A percentile compares a stretch with the other conserved stretches of the same genome.
Evolutionary conservation across 371 early-diverging fungal species (phyloP).

Genomic region (Mortierella sp.): DNA sequence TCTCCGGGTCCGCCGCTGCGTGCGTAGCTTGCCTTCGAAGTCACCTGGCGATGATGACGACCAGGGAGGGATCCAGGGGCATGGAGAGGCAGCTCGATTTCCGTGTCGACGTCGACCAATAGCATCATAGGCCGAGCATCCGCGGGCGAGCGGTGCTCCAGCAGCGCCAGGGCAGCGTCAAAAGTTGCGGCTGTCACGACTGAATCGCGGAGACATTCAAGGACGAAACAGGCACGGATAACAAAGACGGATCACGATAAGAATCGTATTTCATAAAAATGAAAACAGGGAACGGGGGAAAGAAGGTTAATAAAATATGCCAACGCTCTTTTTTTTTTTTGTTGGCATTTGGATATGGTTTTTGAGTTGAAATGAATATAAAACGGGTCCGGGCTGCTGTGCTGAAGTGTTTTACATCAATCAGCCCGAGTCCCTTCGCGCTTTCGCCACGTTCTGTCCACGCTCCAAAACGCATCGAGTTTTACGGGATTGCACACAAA

Average conservation of each 20-base stretch:
- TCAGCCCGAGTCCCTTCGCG: not conserved
- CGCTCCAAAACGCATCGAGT: not conserved
- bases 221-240: not conserved
- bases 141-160: slow-evolving; percentile 31
- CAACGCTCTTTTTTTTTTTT: too few species aligned
- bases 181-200: slow-evolving; percentile 33
- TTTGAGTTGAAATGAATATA: too few species aligned
- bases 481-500: not conserved
- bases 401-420: too few species aligned
- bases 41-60: slow-evolving; percentile 6
- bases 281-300: too few species aligned
- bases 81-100: slow-evolving; percentile 15
- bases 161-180: slow-evolving; percentile 22
- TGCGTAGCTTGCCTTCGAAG: slow-evolving; percentile 1
- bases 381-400: too few species aligned
- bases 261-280: too few species aligned
- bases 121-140: slow-evolving; percentile 40
- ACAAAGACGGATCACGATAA: too few species aligned
- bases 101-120: slow-evolving; percentile 46
- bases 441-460: not conserved
- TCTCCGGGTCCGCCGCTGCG: slow-evolving; percentile 14
- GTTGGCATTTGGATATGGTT: too few species aligned
- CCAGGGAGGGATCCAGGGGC: slow-evolving; percentile 24
- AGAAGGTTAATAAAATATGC: too few species aligned
- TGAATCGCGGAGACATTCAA: not conserved